Evolutionary conservation across 495 filamentous ascomycete species (phyloP).

Genomic region (Neurospora sp.): DNA sequence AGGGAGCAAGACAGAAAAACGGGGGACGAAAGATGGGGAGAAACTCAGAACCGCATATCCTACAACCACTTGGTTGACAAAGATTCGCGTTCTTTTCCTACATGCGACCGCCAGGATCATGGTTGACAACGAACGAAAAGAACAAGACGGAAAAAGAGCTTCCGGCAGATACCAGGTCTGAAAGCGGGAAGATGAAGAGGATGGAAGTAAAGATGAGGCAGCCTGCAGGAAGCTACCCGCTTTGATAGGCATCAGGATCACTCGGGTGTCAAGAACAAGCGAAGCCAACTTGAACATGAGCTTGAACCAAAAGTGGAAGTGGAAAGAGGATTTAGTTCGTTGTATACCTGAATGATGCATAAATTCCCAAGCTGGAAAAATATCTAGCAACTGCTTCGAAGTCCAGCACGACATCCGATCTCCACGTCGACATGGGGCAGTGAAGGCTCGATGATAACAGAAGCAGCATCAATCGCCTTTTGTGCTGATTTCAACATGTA

Average conservation of each 20-base stretch:
- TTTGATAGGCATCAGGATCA: not conserved
- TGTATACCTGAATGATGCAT: not conserved
- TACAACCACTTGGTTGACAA: too few relatives aligned
- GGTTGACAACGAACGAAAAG: not conserved
- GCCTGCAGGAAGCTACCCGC: not conserved
- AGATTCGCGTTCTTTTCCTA: too few relatives aligned
- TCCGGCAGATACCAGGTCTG: not conserved
- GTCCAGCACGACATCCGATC: not conserved
- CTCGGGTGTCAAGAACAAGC: too few relatives aligned
- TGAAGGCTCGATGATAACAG: not conserved
- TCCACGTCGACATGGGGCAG: not conserved
- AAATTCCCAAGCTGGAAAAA: too few relatives aligned
- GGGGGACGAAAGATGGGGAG: too few relatives aligned
- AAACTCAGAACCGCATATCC: too few relatives aligned
- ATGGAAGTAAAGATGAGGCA: not conserved
- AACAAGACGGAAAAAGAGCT: not conserved
- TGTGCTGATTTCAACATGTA: not conserved
- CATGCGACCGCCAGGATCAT: too few relatives aligned
- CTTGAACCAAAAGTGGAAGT: not conserved
- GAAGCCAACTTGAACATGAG: not conserved
- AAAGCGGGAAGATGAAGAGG: not conserved
- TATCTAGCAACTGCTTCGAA: not conserved
- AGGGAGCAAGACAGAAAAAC: too few relatives aligned
- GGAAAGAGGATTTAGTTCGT: not conserved
- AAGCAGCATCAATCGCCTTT: not conserved